Evolutionary conservation across 805 yeast genomes (phyloP), one percentile per base, ranked within the genome.

Genomic region (Lachancea thermotolerans): DNA sequence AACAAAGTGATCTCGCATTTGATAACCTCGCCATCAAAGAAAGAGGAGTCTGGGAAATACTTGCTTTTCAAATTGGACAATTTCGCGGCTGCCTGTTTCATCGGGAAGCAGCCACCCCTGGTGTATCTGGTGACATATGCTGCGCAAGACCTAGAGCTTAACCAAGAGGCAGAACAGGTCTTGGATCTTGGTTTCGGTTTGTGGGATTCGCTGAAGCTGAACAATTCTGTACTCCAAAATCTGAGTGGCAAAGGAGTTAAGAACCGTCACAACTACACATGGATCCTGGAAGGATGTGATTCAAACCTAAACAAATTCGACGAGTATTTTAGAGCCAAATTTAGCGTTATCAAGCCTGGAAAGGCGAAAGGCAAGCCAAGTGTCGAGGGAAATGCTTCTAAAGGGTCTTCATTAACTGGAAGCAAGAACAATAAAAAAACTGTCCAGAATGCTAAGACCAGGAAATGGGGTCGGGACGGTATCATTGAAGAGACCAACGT

Each of bases 401-500:
- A 34, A 10, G 15, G 18, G 6, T 48, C 46, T 32, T 45, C 49
- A 37, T 53, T 49, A 25, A 49, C 47, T n/a, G 31, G 43, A 21
- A 46, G 40, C 6, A 49, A 49, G 37, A 42, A 14, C 3, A 48
- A 50, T 33, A 56, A 49, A 32, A 35, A 29, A 29, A 30, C 44
- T 28, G 15, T 18, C 1, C 12, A n/a, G 3, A 34, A 32, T 15
- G 33, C 21, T 2, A 49, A 46, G 42, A 28, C 52, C 69, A 58
- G 91, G 56, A 79, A 74, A 56, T 82, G 87, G 87, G 81, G 76
- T 21, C 75, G 75, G 28, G 83, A 80, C 55, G 90, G 89, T 6
- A 52, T 66, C 29, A 71, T 68, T 41, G 71, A 70, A 41, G 83
- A 78, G 30, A 66, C 64, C 11, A 30, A 36, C 8, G 70, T 62